Base-by-base conservation (phyloP, 1,284 basidiomycete genomes). In the Tilletiaria anomala region DNA sequence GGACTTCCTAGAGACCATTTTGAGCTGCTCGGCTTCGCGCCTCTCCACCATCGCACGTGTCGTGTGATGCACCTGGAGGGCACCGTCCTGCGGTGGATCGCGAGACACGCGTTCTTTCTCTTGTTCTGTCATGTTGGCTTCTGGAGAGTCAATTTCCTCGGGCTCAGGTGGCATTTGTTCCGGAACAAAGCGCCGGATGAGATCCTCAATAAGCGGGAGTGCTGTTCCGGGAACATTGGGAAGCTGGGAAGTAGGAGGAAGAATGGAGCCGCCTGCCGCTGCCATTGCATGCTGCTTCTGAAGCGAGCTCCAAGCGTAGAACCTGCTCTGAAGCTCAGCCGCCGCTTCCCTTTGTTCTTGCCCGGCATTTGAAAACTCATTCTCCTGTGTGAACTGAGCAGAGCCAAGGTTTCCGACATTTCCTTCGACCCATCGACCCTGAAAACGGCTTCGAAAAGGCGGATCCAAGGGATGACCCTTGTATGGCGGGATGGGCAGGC, bases 391-490 rank as follows among this genome's bases (percentile, higher is more conserved):
- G 10, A 29, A 8, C 10, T 29, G 10, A 8, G 26, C 26, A 8
- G 26, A 29, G 26, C 26, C 26, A 8, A n/a, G 8, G 26, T 29
- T 8, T 8, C 26, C 26, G 3, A 65, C 57, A 0, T 51, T 46
- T 10, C 63, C 61, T 33, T 66, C 61, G 26, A 65, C 56, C 63
- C 63, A 66, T 8, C 63, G 44, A 10, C 56, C 59, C 45, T 69
- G 68, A 47, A 69, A 70, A 11, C 68, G 58, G 0, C 63, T 67
- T 18, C 68, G 58, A 55, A 70, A 70, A n/a, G 68, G 68, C 1
- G 68, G 68, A 33, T 70, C 68, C 38, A 68, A 49, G 0, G 68
- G 62, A 24, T 63, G 54, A 15, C 68, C 68, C 15, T 58, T 58
- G 52, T 67, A 70, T 4, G 68, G 68, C 6, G 68, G 66, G 2